Evolutionary conservation across 805 yeast genomes (phyloP).

Genomic region (Wickerhamiella spandovensis): DNA sequence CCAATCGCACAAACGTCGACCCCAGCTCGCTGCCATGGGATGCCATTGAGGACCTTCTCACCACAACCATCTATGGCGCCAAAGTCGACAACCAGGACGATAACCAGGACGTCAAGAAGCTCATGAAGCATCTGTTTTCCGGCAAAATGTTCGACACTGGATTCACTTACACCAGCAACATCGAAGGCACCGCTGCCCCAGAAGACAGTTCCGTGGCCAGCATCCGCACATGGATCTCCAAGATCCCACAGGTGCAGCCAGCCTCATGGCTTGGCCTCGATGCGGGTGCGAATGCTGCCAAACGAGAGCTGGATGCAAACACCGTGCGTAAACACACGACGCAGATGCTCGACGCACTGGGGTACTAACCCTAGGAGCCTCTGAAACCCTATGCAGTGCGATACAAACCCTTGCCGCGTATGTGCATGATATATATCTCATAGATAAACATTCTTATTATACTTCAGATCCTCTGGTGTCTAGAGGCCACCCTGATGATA

Average conservation of each 20-base stretch:
- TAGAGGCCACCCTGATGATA: too few species aligned
- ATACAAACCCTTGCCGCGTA: background rate
- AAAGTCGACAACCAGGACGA: slow-evolving; percentile 21
- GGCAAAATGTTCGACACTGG: background rate
- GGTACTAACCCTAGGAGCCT: background rate
- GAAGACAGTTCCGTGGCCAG: background rate
- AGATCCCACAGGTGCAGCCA: background rate
- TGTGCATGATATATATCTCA: too few species aligned
- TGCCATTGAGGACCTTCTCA: slow-evolving; percentile 35
- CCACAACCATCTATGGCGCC: slow-evolving; percentile 48
- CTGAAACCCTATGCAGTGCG: too few species aligned
- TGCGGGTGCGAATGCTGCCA: background rate
- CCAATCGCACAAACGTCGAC: slow-evolving; percentile 1
- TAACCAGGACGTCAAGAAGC: slow-evolving; percentile 7
- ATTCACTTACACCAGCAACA: background rate
- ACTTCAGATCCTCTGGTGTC: too few species aligned
- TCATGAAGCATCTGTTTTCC: slow-evolving; percentile 7
- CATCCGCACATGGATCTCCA: background rate
- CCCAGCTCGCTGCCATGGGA: slow-evolving; percentile 34
- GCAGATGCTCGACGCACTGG: background rate
- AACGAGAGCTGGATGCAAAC: background rate
- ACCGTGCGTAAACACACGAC: background rate
- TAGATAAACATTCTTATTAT: too few species aligned
- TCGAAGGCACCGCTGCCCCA: background rate
- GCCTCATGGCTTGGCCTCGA: background rate